phyloP scores from a whole-genome alignment of 768 basidiomycete species.

The Cystofilobasidium ferigula region DNA sequence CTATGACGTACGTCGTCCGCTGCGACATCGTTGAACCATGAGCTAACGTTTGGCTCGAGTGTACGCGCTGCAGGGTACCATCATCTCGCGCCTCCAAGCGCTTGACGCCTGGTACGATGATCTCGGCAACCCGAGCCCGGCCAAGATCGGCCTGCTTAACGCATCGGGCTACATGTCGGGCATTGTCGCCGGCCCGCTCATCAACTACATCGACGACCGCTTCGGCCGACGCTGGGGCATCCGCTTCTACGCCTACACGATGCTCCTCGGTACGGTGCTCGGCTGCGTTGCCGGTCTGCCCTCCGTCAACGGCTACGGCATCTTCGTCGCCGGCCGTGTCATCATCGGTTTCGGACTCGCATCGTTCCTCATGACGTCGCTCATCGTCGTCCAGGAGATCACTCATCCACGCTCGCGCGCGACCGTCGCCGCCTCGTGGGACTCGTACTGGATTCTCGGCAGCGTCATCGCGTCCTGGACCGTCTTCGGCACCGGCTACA shows the following conservation, averaged over 20 bases:
- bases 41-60: background rate
- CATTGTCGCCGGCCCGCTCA: slow-evolving; percentile 37
- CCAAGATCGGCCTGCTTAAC: slow-evolving; percentile 37
- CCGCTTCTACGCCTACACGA: slow-evolving; percentile 37
- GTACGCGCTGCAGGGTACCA: slow-evolving; percentile 31
- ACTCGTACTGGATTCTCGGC: slow-evolving; percentile 41
- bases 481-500: slow-evolving; percentile 34
- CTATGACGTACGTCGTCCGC: slow-evolving; percentile 24
- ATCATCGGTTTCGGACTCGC: slow-evolving; percentile 39
- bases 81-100: slow-evolving; percentile 38
- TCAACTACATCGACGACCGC: slow-evolving; percentile 37
- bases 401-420: slow-evolving; percentile 38
- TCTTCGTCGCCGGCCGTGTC: slow-evolving; percentile 35
- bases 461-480: slow-evolving; percentile 36
- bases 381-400: slow-evolving; percentile 39
- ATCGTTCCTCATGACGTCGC: slow-evolving; percentile 38
- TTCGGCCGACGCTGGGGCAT: slow-evolving; percentile 40
- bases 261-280: slow-evolving; percentile 37
- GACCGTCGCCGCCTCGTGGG: slow-evolving; percentile 36
- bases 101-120: slow-evolving; percentile 38
- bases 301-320: slow-evolving; percentile 37
- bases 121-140: slow-evolving; percentile 34
- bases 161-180: slow-evolving; percentile 37
- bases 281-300: slow-evolving; percentile 38
- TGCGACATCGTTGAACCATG: background rate